Percentiles rank a stretch among this genome's conserved stretches.
Evolutionary conservation across 805 yeast species (phyloP).

Genomic region (Saturnispora dispora): DNA sequence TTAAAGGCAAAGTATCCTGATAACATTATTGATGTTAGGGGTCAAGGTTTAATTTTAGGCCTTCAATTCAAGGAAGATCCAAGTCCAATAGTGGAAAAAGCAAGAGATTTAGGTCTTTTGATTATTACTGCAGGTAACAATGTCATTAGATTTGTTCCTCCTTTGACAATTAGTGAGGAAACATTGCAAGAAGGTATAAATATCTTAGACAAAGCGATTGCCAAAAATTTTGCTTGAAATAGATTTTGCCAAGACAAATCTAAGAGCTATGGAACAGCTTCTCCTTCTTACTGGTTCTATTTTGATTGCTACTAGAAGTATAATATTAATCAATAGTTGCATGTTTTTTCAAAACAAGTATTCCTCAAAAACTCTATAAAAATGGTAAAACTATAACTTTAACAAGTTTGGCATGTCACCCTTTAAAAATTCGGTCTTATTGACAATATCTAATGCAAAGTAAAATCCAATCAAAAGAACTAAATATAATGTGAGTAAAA

Average conservation of each 20-base stretch:
- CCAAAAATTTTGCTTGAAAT: conserved; percentile 16
- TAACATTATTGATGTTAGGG: conserved; percentile 62
- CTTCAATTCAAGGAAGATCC: conserved; percentile 67
- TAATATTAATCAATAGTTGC: neutral
- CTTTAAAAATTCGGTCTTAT: conserved; percentile 4
- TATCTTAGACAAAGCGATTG: conserved; percentile 52
- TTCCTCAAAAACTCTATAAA: too few relatives aligned
- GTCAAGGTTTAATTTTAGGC: conserved; percentile 84
- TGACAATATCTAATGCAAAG: conserved; percentile 40
- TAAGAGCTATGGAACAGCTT: neutral
- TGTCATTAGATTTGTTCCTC: conserved; percentile 86
- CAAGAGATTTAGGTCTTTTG: conserved; percentile 72
- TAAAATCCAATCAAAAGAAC: conserved; percentile 77
- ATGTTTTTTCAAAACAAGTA: too few relatives aligned
- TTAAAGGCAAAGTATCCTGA: conserved; percentile 50
- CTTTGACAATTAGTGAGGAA: conserved; percentile 70
- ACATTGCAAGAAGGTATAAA: conserved; percentile 62
- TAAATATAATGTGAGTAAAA: conserved; percentile 67
- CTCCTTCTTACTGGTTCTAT: neutral
- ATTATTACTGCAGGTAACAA: conserved; percentile 89
- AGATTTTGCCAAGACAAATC: neutral
- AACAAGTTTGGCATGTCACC: neutral
- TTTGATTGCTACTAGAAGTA: neutral
- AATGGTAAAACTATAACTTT: too few relatives aligned
- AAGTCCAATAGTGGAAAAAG: conserved; percentile 48